Evolutionary conservation across 2,329 filamentous ascomycete genomes (phyloP).

Genomic region (Pestalotiopsis sp.): DNA sequence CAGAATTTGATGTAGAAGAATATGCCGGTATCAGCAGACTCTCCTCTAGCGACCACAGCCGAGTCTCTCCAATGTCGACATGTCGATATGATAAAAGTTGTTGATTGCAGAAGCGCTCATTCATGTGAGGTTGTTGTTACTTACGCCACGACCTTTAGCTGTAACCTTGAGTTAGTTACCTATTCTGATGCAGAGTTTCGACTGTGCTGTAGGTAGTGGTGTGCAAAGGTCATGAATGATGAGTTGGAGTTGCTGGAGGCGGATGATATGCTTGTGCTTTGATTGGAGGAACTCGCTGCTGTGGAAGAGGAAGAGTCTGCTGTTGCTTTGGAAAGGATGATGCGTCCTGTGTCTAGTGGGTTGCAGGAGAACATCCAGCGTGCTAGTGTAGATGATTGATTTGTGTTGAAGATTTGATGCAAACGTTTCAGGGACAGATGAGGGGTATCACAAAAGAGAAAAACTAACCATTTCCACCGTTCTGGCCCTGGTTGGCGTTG

Average conservation of each 20-base stretch:
- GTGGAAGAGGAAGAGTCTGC: constrained; percentile 11
- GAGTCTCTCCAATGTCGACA: not conserved
- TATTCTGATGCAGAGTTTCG: not conserved
- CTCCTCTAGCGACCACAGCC: not conserved
- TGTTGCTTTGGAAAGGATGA: not conserved
- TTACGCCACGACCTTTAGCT: constrained; percentile 9
- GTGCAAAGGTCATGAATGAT: not conserved
- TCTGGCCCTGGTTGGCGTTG: not conserved
- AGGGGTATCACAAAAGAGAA: not conserved
- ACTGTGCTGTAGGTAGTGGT: constrained; percentile 6
- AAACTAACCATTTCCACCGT: constrained; percentile 7
- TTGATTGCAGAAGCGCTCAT: not conserved
- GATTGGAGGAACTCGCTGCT: constrained; percentile 8
- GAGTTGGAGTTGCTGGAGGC: not conserved
- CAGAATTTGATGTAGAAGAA: not conserved
- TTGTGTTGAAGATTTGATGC: not conserved
- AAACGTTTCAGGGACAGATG: not conserved
- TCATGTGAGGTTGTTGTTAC: not conserved
- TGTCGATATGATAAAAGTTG: not conserved
- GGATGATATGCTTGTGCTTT: not conserved
- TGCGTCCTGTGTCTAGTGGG: not conserved
- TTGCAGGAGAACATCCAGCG: not conserved
- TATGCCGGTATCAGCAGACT: constrained; percentile 6
- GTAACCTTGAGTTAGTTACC: constrained; percentile 1
- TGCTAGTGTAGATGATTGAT: constrained; percentile 1